These are phyloP conservation scores for Carex sylvatica DNA, from an alignment of 202 grass and related monocot species.

Conservation along the genomic window DNA sequence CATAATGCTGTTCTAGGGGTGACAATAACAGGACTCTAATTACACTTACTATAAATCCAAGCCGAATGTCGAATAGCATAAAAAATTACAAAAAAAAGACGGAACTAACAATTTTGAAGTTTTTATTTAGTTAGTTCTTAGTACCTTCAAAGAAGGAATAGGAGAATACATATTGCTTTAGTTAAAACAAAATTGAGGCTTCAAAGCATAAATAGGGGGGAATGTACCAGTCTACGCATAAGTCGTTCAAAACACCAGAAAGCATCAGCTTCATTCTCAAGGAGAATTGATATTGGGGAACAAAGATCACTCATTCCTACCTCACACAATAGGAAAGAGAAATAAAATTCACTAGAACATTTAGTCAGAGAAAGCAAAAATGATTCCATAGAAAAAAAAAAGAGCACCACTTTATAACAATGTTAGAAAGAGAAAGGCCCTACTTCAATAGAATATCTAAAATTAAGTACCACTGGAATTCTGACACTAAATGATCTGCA, in stretches of 20 bases:
- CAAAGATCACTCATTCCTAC: constrained; percentile 99
- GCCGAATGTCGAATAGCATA: neutral
- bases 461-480: neutral
- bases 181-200: constrained; percentile 6
- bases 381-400: neutral
- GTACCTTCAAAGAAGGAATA: neutral
- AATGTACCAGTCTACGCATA: constrained; percentile 88
- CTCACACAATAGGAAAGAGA: constrained; percentile 5
- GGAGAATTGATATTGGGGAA: constrained; percentile 86
- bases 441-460: neutral
- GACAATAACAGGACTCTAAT: neutral
- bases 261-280: constrained; percentile 97
- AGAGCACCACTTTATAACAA: neutral
- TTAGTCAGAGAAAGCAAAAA: constrained; percentile 7
- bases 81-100: neutral
- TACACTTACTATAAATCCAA: neutral
- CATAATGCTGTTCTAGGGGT: neutral
- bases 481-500: neutral
- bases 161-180: neutral
- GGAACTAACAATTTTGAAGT: neutral
- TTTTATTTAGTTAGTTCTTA: neutral
- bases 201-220: neutral
- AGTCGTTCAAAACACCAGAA: constrained; percentile 99
- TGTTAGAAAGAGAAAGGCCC: neutral
- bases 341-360: neutral